Conservation (phyloP, 2,329 filamentous ascomycete genomes). For the Nemania bipapillata region DNA sequence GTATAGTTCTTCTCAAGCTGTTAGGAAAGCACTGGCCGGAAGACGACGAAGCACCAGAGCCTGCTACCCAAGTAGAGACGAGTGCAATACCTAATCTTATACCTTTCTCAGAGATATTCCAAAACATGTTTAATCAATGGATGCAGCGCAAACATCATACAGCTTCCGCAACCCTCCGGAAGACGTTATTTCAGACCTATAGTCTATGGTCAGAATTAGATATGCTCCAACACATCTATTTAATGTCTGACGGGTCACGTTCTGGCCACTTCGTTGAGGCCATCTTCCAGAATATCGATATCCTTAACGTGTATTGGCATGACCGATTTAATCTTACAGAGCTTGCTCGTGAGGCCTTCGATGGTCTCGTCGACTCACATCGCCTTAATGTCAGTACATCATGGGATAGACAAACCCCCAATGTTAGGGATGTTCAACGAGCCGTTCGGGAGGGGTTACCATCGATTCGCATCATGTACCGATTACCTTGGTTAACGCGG, state of each 20-base stretch:
- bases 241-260: slow-evolving; percentile 77
- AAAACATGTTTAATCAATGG: slow-evolving; percentile 76
- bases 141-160: slow-evolving; percentile 78
- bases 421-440: slow-evolving; percentile 61
- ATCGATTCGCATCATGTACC: slow-evolving; percentile 73
- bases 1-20: slow-evolving; percentile 81
- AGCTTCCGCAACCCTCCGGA: slow-evolving; percentile 73
- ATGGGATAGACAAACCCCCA: slow-evolving; percentile 54
- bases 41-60: slow-evolving; percentile 54
- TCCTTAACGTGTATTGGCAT: slow-evolving; percentile 71
- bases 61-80: slow-evolving; percentile 65
- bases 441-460: slow-evolving; percentile 72
- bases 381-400: slow-evolving; percentile 70
- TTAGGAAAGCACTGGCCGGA: slow-evolving; percentile 65
- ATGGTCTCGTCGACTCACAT: slow-evolving; percentile 66
- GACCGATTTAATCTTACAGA: slow-evolving; percentile 85
- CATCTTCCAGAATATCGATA: slow-evolving; percentile 80
- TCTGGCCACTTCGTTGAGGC: slow-evolving; percentile 72
- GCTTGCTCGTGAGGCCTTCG: slow-evolving; percentile 77
- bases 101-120: slow-evolving; percentile 80
- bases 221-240: slow-evolving; percentile 76
- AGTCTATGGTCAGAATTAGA: slow-evolving; percentile 73
- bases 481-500: slow-evolving; percentile 71
- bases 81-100: slow-evolving; percentile 66
- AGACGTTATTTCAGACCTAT: slow-evolving; percentile 74